A percentile compares a stretch with the other conserved stretches of the same genome.
These are phyloP conservation scores for Isabelozyma rhagii DNA, from an alignment of 805 yeast species.

Conservation along the genomic window DNA sequence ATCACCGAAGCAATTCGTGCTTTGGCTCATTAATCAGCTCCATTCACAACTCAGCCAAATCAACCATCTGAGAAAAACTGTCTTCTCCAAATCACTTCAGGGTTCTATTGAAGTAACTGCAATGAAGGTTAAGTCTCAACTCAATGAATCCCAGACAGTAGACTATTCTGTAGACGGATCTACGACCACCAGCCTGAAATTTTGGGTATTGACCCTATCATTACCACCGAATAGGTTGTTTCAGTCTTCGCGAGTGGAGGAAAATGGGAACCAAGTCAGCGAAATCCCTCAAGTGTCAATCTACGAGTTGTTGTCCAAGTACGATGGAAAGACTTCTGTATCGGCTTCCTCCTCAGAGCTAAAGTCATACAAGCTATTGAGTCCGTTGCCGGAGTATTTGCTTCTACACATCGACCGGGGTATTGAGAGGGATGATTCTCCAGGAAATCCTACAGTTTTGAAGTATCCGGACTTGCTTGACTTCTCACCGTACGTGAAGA, in stretches of 20 bases:
- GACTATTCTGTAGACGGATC: conserved; percentile 17
- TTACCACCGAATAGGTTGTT: conserved; percentile 56
- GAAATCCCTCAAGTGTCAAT: conserved; percentile 53
- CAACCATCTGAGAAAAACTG: conserved; percentile 1
- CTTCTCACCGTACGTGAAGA: conserved; percentile 28
- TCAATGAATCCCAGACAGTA: conserved; percentile 12
- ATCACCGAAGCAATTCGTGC: conserved; percentile 56
- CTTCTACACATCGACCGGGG: conserved; percentile 56
- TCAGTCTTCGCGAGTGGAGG: conserved; percentile 36
- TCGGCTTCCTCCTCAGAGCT: conserved; percentile 30
- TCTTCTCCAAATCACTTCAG: conserved; percentile 42
- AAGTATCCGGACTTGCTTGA: conserved; percentile 48
- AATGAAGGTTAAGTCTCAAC: conserved; percentile 9
- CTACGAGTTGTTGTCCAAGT: conserved; percentile 41
- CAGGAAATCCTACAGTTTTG: conserved; percentile 52
- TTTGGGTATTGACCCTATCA: conserved; percentile 56
- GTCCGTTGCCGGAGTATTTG: conserved; percentile 50
- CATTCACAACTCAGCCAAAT: conserved; percentile 18
- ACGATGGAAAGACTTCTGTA: conserved; percentile 27
- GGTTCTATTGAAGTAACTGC: conserved; percentile 44
- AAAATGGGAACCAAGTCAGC: neutral
- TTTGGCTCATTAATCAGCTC: conserved; percentile 57
- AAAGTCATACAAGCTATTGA: conserved; percentile 34
- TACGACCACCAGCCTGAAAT: conserved; percentile 16
- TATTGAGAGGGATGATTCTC: conserved; percentile 9